A percentile compares a stretch with the other conserved stretches of the same genome.
These are phyloP conservation scores for Fusarium poae DNA, from an alignment of 2,329 filamentous ascomycete species.

Conservation along the genomic window DNA sequence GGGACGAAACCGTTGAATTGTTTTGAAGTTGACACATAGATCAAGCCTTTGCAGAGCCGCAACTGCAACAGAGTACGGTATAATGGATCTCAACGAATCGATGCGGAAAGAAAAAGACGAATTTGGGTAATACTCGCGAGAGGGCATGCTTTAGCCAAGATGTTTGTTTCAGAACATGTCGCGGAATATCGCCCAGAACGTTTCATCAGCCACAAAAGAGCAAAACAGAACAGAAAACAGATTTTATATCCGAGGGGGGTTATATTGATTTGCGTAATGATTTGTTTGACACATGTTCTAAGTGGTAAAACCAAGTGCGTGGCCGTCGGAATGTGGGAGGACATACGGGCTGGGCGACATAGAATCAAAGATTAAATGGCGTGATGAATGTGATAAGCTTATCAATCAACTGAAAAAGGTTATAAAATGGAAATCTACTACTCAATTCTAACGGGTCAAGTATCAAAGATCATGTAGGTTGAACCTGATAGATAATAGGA, in stretches of 20 bases:
- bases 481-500: neutral
- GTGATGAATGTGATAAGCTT: neutral
- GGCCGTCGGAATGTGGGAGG: conserved; percentile 14
- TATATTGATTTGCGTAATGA: neutral
- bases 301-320: conserved; percentile 9
- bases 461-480: neutral
- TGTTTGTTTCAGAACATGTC: conserved; percentile 24
- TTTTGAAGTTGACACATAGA: conserved; percentile 1
- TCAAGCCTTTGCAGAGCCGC: neutral
- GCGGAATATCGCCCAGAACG: neutral
- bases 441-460: neutral
- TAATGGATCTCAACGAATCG: neutral
- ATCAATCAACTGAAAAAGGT: neutral
- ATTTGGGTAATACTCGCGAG: neutral
- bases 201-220: conserved; percentile 15
- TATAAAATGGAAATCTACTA: neutral
- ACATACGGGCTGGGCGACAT: neutral
- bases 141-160: conserved; percentile 2
- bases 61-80: neutral
- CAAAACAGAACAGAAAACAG: neutral
- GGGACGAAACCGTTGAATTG: conserved; percentile 10
- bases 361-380: neutral
- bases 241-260: neutral
- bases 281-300: neutral
- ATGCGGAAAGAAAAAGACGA: neutral